A percentile compares a stretch with the other conserved stretches of the same genome.
phyloP scores from a whole-genome alignment of 805 yeast species.

The Ogataea saltuana region DNA sequence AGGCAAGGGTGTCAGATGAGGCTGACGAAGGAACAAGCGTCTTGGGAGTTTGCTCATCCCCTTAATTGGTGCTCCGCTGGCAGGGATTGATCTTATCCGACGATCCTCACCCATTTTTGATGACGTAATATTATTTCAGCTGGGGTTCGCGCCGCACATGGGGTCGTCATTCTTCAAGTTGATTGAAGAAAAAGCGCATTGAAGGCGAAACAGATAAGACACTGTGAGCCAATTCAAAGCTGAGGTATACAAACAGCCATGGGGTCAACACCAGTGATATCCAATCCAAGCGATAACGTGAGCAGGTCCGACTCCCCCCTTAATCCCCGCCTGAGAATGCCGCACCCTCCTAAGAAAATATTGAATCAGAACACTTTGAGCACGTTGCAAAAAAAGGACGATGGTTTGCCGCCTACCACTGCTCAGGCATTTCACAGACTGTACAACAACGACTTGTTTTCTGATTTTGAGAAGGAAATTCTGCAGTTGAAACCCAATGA shows the following conservation, averaged over 20 bases:
- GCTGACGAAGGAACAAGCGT: too few relatives aligned
- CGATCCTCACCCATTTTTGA: too few relatives aligned
- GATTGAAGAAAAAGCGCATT: too few relatives aligned
- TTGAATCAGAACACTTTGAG: slow-evolving; percentile 20
- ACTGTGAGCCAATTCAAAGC: too few relatives aligned
- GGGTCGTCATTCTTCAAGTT: neutral
- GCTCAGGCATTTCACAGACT: slow-evolving; percentile 14
- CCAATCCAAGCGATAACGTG: neutral
- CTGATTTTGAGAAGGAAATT: slow-evolving; percentile 45
- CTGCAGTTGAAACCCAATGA: slow-evolving; percentile 51
- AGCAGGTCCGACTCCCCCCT: slow-evolving; percentile 1
- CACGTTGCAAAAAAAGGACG: slow-evolving; percentile 23
- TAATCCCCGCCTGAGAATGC: neutral
- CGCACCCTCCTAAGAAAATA: slow-evolving; percentile 5
- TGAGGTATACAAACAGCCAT: neutral
- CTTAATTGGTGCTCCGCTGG: too few relatives aligned
- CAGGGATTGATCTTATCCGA: too few relatives aligned
- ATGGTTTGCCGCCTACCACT: slow-evolving; percentile 5
- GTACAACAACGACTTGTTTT: slow-evolving; percentile 21
- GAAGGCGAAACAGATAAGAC: too few relatives aligned
- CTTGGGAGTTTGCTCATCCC: too few relatives aligned
- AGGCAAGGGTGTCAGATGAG: too few relatives aligned
- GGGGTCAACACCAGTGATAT: neutral
- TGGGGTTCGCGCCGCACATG: neutral
- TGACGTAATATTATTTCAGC: neutral